phyloP scores from a whole-genome alignment of 2,329 filamentous ascomycete genomes.

The Trichoderma arundinaceum region DNA sequence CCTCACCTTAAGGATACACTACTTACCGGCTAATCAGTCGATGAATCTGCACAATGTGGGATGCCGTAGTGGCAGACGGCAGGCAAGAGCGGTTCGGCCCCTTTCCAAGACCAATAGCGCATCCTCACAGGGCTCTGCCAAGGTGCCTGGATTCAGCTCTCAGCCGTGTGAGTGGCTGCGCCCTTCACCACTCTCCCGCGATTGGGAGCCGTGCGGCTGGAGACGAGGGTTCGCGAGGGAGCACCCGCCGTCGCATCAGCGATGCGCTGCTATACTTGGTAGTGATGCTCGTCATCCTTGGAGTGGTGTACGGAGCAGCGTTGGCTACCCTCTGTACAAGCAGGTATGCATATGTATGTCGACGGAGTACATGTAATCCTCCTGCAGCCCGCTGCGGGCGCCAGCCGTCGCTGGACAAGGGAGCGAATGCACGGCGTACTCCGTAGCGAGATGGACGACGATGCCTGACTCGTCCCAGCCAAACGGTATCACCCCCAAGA shows the following conservation, averaged over 20 bases:
- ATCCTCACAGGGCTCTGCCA: constrained; percentile 1
- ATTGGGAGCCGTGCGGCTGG: constrained; percentile 21
- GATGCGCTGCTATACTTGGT: background rate
- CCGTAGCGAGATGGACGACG: background rate
- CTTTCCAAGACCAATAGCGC: background rate
- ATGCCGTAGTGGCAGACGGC: background rate
- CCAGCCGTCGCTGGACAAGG: constrained; percentile 3
- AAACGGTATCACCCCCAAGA: background rate
- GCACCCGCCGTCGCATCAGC: constrained; percentile 30
- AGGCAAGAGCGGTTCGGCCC: constrained; percentile 2
- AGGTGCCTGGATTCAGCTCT: constrained; percentile 21
- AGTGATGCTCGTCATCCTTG: no score
- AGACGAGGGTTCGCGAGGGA: constrained; percentile 24
- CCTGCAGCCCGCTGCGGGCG: constrained; percentile 27
- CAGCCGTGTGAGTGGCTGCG: constrained; percentile 22
- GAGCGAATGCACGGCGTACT: background rate
- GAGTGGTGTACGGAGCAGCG: no score
- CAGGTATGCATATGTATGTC: no score
- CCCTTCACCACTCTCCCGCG: background rate
- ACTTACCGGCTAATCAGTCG: background rate
- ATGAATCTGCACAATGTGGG: constrained; percentile 5
- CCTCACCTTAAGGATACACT: background rate
- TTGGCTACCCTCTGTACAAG: no score
- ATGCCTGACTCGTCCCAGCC: constrained; percentile 12
- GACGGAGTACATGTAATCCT: background rate